Percentiles rank a stretch among this genome's conserved stretches.
Evolutionary conservation across 2,329 filamentous ascomycete genomes (phyloP).

Genomic region (Pestalotiopsis sp.): DNA sequence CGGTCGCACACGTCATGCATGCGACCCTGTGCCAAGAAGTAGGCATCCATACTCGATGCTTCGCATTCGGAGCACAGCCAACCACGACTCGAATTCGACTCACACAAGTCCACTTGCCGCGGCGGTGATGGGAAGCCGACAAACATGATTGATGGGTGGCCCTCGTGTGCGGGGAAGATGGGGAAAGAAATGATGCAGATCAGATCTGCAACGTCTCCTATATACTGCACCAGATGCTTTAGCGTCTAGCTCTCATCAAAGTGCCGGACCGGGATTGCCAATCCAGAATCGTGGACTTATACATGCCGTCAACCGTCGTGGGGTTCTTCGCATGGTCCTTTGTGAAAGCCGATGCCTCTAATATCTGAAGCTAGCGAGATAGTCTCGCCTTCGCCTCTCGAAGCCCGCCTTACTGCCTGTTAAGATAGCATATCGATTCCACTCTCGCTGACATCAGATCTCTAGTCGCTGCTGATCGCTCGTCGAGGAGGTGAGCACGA

Average conservation of each 20-base stretch:
- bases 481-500: too few relatives aligned
- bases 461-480: too few relatives aligned
- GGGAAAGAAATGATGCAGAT: not conserved
- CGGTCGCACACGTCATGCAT: not conserved
- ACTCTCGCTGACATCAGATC: too few relatives aligned
- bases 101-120: not conserved
- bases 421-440: too few relatives aligned
- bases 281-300: not conserved
- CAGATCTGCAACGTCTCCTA: not conserved
- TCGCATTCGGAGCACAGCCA: not conserved
- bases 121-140: not conserved
- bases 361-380: too few relatives aligned
- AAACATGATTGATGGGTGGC: not conserved
- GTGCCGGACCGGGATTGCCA: not conserved
- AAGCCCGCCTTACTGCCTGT: too few relatives aligned
- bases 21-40: not conserved
- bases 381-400: too few relatives aligned
- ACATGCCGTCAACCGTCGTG: not conserved
- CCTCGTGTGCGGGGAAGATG: not conserved
- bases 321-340: too few relatives aligned
- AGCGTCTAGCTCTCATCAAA: not conserved
- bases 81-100: not conserved
- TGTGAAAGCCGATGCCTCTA: too few relatives aligned
- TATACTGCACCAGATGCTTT: not conserved
- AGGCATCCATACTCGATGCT: not conserved